Percentiles rank a stretch among this genome's conserved stretches.
Conservation (phyloP, 139 green algal species). For the Spirogloea muscicola region DNA sequence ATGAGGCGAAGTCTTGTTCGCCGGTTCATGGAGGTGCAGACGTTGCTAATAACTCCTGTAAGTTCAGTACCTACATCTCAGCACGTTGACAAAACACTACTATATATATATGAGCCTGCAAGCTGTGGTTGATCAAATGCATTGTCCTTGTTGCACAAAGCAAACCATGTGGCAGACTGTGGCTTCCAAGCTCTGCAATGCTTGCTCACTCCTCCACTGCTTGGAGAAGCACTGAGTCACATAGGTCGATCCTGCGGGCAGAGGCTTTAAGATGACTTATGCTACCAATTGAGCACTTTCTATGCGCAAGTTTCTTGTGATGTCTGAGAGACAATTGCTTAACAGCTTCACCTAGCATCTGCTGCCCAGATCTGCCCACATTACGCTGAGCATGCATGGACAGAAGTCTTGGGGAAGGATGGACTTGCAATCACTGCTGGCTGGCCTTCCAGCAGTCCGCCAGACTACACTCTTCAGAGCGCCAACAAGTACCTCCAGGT, state of each 20-base stretch:
- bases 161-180: neutral
- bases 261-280: no score
- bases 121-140: neutral
- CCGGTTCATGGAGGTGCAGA: conserved; percentile 76
- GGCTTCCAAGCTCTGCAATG: neutral
- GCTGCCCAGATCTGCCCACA: conserved; percentile 66
- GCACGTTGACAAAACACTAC: neutral
- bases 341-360: neutral
- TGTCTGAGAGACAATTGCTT: neutral
- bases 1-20: conserved; percentile 74
- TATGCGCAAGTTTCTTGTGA: conserved; percentile 4
- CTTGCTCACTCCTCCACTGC: neutral
- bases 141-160: neutral
- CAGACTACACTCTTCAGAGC: conserved; percentile 72
- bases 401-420: conserved; percentile 63
- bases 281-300: neutral
- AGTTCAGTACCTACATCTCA: conserved; percentile 11
- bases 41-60: conserved; percentile 81
- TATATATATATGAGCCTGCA: neutral
- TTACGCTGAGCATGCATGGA: conserved; percentile 90
- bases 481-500: conserved; percentile 55
- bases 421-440: conserved; percentile 66
- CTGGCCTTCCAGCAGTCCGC: conserved; percentile 63
- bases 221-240: no score
- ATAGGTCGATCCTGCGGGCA: no score